Evolutionary conservation across 179 eudicot species (phyloP).

Genomic region (Silene coronaria): DNA sequence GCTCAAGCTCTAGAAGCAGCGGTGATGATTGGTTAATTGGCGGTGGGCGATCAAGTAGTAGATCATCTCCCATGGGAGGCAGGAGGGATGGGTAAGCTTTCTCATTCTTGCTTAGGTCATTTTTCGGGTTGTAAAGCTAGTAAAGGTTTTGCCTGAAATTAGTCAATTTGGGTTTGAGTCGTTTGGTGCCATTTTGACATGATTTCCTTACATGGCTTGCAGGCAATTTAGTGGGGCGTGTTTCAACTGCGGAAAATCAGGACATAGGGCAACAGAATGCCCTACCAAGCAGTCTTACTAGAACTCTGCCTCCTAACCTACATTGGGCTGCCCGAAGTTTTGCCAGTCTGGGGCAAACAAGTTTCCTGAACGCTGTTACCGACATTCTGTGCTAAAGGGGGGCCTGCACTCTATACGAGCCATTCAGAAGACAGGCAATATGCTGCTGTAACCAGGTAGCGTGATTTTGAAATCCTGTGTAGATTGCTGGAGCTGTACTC

Average conservation of each 20-base stretch:
- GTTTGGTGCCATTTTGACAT: too few relatives aligned
- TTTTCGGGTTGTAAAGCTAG: too few relatives aligned
- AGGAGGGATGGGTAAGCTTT: constrained; percentile 56
- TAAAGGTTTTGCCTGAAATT: too few relatives aligned
- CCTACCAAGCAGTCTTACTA: constrained; percentile 56
- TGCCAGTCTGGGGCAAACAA: constrained; percentile 2
- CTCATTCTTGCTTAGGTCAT: constrained; percentile 1
- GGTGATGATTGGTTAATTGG: constrained; percentile 73
- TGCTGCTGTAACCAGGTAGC: constrained; percentile 15
- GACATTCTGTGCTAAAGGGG: constrained; percentile 10
- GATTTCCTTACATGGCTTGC: constrained; percentile 4
- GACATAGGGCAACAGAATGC: constrained; percentile 92
- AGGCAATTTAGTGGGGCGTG: constrained; percentile 87
- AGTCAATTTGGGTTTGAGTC: too few relatives aligned
- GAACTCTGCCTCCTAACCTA: constrained; percentile 15
- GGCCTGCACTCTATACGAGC: not conserved
- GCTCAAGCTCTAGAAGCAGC: constrained; percentile 42
- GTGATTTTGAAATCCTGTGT: constrained; percentile 13
- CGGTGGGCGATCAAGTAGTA: constrained; percentile 25
- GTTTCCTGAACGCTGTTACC: not conserved
- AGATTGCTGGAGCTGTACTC: constrained; percentile 11
- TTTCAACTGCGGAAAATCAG: constrained; percentile 78
- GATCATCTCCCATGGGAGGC: constrained; percentile 12
- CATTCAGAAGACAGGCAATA: constrained; percentile 1
- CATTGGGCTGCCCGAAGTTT: constrained; percentile 9